Evolutionary conservation across 495 filamentous ascomycete genomes (phyloP), one percentile per base, ranked within the genome.

Genomic region (Neurospora discreta): DNA sequence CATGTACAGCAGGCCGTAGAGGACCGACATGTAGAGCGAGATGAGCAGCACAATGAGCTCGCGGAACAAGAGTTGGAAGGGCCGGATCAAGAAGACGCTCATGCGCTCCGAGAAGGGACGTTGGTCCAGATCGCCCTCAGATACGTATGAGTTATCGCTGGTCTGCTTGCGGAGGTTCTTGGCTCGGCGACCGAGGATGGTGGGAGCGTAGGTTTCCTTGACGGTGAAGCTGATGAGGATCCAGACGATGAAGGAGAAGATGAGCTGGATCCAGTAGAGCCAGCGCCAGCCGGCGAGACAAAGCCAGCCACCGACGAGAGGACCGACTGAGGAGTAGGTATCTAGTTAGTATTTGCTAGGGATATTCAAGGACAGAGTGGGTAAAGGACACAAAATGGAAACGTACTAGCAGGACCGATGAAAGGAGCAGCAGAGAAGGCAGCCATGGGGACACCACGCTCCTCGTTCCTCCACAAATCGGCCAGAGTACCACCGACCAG

Each of bases 181-280:
- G 4, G 92, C 92, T 15, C 91, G 83, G 36, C 79, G 77, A 26
- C 87, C 85, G 26, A 95, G 85, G 68, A 95, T 84, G 0, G 87
- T 90, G 0, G 92, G 91, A 0, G 91, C 88, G 75, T 93, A 94
- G 0, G 92, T 95, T 78, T 94, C 92, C 18, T 91, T 90, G 5
- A 94, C 90, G 39, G 91, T 93, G 81, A 95, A 92, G 18, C 89
- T 90, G 78, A 94, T 91, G 68, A 92, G 73, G 30, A 89, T 73
- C 86, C 89, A 94, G 67, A 89, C 84, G 68, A 89, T 79, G 46
- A 86, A 88, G 68, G 89, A 77, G 40, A 93, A 73, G 73, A 95
- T 95, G 20, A 93, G 80, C 71, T 92, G 91, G 71, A 94, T 84
- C 91, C 91, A 94, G 83, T 94, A 95, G 3, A 95, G 84, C 92